Base-by-base conservation (phyloP, 1,284 basidiomycete species). In the Vanrija sp. region DNA sequence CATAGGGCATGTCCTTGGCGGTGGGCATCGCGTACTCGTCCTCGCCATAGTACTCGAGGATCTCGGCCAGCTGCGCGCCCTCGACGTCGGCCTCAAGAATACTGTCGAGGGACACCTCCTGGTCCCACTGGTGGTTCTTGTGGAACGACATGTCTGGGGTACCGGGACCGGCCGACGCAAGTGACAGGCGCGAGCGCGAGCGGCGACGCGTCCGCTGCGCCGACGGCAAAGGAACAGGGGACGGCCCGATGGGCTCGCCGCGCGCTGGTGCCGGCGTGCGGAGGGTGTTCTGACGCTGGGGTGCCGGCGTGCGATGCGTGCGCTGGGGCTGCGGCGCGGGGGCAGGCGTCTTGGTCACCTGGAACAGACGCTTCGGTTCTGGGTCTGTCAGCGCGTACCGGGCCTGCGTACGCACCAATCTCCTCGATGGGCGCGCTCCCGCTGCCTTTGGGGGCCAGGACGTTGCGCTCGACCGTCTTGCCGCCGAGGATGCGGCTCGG, bases 151-250 rank as follows among this genome's bases (percentile, higher is more conserved):
- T 41, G 20, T 43, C 31, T 15, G 47, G 42, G 31, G 25, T 54
- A 38, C 31, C 31, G 41, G 12, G 12, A 14, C 31, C 31, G 10
- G 47, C 45, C 6, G 51, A 42, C 3, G 45, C 42, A 18, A 24
- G 27, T 16, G 42, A 31, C 20, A 57, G 45, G 6, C 47, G 53
- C 12, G 53, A 38, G 15, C 53, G 53, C 7, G 56, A 57, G 7
- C 55, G 50, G 19, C 69, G 57, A 14, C 70, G 56, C 3, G 60
- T 60, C 23, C 68, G 58, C 19, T 65, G 61, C 0, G 72, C 72
- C 4, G 66, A 68, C 8, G 72, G 70, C 3, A 74, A 53, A 2
- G 72, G 70, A 1, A 67, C 64, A 2, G 68, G 64, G 1, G 59
- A 54, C 4, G 66, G 62, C 20, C 50, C 59, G 9, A 31, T 12